Base-by-base conservation (phyloP, 352 stramenopile genomes). In the Phytophthora ohioensis region DNA sequence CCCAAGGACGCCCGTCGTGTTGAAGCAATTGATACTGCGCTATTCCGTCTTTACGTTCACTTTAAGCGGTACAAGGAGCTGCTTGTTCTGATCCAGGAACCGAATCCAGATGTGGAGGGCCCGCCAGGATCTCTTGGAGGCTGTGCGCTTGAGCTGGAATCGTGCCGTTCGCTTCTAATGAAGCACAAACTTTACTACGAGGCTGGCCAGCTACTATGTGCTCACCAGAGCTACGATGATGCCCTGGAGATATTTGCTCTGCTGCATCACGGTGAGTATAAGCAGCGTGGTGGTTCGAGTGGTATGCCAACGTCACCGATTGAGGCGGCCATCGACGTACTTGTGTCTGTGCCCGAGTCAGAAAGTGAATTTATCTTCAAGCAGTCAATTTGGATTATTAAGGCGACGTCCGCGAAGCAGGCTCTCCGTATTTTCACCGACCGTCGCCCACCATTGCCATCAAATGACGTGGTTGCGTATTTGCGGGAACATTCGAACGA, bases 321-420 rank as follows among this genome's bases (percentile, higher is more conserved):
- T 12, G 89, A 97, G 49, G 93, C 96, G 13, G 81, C 93, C 3
- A 96, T 97, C 36, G 91, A 98, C 55, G 86, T 94, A 21, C 76
- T 98, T 10, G 79, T 98, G 3, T 73, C 79, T 3, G 81, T 94
- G 6, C 81, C 81, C 3, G 88, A 94, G 58, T 78, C 82, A 1
- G 70, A 97, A 55, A 92, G 93, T 34, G 79, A 90, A 31, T 87
- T 98, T 41, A 91, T 97, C 48, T 98, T 92, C 62, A 87, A 96
- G 57, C 79, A 93, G 64, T 95, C 91, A 31, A 81, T 93, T 56
- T 94, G 88, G 90, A 93, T 97, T 76, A 85, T 95, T 34, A 83
- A 93, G 38, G 82, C 81, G 1, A 90, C 83, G 5, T 71, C 80
- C 31, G 75, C 90, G 3, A 93, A 95, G 69, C 84, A 93, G 39